Base-by-base conservation (phyloP, 2,329 filamentous ascomycete genomes). In the Helicocarpus griseus region DNA sequence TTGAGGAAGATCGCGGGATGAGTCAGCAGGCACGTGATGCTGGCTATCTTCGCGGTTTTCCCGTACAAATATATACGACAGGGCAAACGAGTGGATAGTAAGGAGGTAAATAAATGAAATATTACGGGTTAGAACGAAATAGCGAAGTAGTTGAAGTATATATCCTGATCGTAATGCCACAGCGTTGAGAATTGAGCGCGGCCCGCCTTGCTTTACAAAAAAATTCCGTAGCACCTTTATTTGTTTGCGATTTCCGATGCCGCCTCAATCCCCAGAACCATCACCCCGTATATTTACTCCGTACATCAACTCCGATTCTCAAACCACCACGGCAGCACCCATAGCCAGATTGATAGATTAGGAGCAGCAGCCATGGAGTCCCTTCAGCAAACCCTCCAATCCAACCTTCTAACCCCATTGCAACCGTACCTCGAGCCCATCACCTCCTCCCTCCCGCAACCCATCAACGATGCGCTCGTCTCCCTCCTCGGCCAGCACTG, bases 401-500 rank as follows among this genome's bases (percentile, higher is more conserved):
- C 63, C 14, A 60, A 61, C 33, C 57, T 74, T 21, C 57, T 74
- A 45, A 60, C 67, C 22, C 72, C 72, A 29, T 68, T 74, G 52
- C 70, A 73, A 57, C 71, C 71, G 0, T 61, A 66, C 58, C 75
- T 89, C 63, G 75, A 74, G 61, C 85, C 86, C 53, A 77, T 90
- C 63, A 87, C 86, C 48, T 78, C 82, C 62, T 82, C 79, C 64
- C 81, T 93, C 48, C 90, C 89, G 19, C 73, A 74, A 31, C 87
- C 87, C 13, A 77, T 95, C 65, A 81, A 80, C 70, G 79, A 90
- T 70, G 74, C 87, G 47, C 85, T 86, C 63, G 73, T 85, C 61
- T 86, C 85, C 57, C 82, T 98, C 67, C 80, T 98, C 62, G 90
- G 91, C 66, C 76, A 81, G 29, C 71, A 77, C 55, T 98, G 93